phyloP scores from a whole-genome alignment of 441 rosid genomes.

The Dalechampia spathulata region DNA sequence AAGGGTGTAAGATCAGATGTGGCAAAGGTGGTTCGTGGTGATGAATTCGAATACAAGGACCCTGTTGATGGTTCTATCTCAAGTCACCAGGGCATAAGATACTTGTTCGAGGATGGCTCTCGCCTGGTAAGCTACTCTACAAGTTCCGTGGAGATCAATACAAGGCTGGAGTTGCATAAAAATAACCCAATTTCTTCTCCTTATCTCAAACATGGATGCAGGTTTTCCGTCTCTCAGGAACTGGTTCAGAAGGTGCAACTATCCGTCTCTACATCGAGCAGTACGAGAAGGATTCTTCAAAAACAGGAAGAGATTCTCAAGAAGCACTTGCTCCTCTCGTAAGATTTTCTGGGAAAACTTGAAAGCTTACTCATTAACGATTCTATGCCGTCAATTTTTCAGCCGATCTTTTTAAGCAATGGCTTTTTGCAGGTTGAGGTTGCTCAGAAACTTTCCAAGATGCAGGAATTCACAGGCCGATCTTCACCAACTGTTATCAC shows the following conservation, averaged over 20 bases:
- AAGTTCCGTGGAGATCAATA: not conserved
- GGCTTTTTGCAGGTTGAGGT: slow-evolving; percentile 61
- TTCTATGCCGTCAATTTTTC: too few relatives aligned
- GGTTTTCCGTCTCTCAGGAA: slow-evolving; percentile 98
- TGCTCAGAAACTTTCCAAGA: slow-evolving; percentile 84
- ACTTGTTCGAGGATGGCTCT: slow-evolving; percentile 90
- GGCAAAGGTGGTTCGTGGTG: slow-evolving; percentile 63
- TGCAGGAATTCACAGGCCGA: slow-evolving; percentile 88
- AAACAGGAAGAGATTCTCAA: slow-evolving; percentile 80
- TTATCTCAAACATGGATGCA: slow-evolving; percentile 27
- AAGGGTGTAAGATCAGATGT: slow-evolving; percentile 61
- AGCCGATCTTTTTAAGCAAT: not conserved
- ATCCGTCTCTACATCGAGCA: slow-evolving; percentile 95
- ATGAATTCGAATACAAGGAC: slow-evolving; percentile 95
- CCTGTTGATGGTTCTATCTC: slow-evolving; percentile 96
- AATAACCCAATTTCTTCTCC: too few relatives aligned
- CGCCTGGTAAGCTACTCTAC: slow-evolving; percentile 57
- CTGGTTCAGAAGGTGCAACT: slow-evolving; percentile 98
- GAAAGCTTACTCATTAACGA: too few relatives aligned
- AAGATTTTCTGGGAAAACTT: slow-evolving; percentile 19
- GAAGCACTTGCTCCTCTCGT: slow-evolving; percentile 92
- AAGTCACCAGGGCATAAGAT: slow-evolving; percentile 90
- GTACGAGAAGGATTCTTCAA: slow-evolving; percentile 85
- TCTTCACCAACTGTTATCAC: slow-evolving; percentile 95
- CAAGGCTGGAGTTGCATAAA: too few relatives aligned